Base-by-base conservation (phyloP, 306 rosid genomes). In the Comarum palustre region DNA sequence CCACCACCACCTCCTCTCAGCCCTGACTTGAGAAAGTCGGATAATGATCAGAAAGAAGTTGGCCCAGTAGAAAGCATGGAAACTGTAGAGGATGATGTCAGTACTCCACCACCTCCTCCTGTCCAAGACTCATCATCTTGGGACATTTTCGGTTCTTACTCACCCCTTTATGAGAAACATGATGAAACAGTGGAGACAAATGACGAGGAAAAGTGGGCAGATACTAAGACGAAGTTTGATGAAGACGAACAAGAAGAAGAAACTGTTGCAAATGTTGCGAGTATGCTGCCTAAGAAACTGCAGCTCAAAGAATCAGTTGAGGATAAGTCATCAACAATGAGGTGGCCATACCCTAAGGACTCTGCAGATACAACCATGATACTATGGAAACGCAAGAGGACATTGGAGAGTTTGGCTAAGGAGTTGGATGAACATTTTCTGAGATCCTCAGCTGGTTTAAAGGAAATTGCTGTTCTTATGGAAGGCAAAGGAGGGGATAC, bases 381-480 rank as follows among this genome's bases (percentile, higher is more conserved):
- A 51, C 78, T 63, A 17, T 32, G 86, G 77, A 89, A 83, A 81
- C 79, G 38, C 48, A 93, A 77, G 77, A 91, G 82, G 84, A 80
- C 91, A 48, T 81, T 89, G 86, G 97, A 87, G 78, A 88, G 77
- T 48, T 72, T 90, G 36, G 80, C 85, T 63, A 83, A 82, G 75
- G 96, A 84, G 81, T 84, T 94, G 11, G 99, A 94, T 81, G 97
- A 91, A 6, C 75, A 80, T 82, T 94, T 94, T 82, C 84, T 94
- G 74, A 88, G 87, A 90, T 92, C 93, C 25, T 91, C 97, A 1
- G 89, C 83, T 50, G 84, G 91, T 60, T 79, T 82, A 62, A 90
- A 84, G 81, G 97, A 90, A 75, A 88, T 91, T 78, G 83, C 97
- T 73, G 87, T 95, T 83, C 83, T 95, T 42, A 88, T 90, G 78